A percentile compares a stretch with the other conserved stretches of the same genome.
These are phyloP conservation scores for Amniculicola lignicola DNA, from an alignment of 495 filamentous ascomycete genomes.

Conservation along the genomic window DNA sequence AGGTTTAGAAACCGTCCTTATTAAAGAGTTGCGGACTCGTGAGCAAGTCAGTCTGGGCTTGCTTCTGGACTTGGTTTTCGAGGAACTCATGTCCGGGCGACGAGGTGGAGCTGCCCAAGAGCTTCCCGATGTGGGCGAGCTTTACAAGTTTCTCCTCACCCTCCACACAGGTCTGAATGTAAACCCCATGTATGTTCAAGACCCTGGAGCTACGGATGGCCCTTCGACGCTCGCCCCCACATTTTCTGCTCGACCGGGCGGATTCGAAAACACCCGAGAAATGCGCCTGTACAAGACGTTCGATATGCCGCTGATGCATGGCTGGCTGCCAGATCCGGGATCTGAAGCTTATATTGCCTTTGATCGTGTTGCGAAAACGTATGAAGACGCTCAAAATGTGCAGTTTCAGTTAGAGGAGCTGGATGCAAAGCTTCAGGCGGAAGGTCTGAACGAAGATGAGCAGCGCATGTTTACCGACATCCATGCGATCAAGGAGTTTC, in stretches of 20 bases:
- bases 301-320: slow-evolving; percentile 84
- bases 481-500: slow-evolving; percentile 73
- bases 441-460: slow-evolving; percentile 54
- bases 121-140: slow-evolving; percentile 80
- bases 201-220: slow-evolving; percentile 34
- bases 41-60: slow-evolving; percentile 86
- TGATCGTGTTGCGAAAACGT: slow-evolving; percentile 66
- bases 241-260: slow-evolving; percentile 52
- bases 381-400: slow-evolving; percentile 86
- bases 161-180: slow-evolving; percentile 98
- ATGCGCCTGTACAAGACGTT: slow-evolving; percentile 87
- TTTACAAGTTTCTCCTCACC: slow-evolving; percentile 82
- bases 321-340: slow-evolving; percentile 73
- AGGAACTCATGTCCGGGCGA: slow-evolving; percentile 78
- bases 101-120: slow-evolving; percentile 48
- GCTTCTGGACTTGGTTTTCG: slow-evolving; percentile 81
- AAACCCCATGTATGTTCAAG: slow-evolving; percentile 76
- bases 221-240: not conserved
- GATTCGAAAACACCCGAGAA: slow-evolving; percentile 78
- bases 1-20: slow-evolving; percentile 61
- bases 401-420: slow-evolving; percentile 85
- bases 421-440: slow-evolving; percentile 67
- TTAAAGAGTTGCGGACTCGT: slow-evolving; percentile 68
- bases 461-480: slow-evolving; percentile 74
- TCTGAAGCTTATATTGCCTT: slow-evolving; percentile 66